Base-by-base conservation (phyloP, 345 rosid species). In the Euphorbia lathyris region DNA sequence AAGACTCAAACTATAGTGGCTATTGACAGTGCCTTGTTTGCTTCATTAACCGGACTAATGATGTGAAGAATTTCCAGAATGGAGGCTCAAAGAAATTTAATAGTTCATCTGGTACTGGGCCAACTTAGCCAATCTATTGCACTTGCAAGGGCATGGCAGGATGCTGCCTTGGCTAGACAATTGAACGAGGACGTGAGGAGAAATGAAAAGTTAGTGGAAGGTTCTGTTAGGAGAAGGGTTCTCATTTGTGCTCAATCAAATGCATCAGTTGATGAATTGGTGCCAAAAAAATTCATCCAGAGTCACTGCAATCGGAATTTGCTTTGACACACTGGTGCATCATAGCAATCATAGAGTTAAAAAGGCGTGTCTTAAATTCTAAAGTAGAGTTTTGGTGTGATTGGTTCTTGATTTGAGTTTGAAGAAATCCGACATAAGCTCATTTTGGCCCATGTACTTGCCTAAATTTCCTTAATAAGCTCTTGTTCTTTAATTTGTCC, bases 241-340 rank as follows among this genome's bases (percentile, higher is more conserved):
- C 83, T 94, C 62, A 78, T 94, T 66, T 94, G 98, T 75, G 97
- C 98, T 62, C 98, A 94, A 78, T 94, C 98, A 70, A 94, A 94
- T 85, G 98, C 98, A 64, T 97, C 98, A 45, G 98, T 94, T 81
- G 98, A 94, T 81, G 98, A 94, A 78, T 78, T 94, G 78, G 97
- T 94, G 59, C n/a, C n/a, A n/a, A n/a, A n/a, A n/a, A n/a, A n/a
- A n/a, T n/a, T n/a, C n/a, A n/a, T n/a, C n/a, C n/a, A n/a, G n/a
- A n/a, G n/a, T n/a, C n/a, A n/a, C n/a, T n/a, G n/a, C n/a, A n/a
- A n/a, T n/a, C n/a, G n/a, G n/a, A n/a, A n/a, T n/a, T n/a, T n/a
- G n/a, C n/a, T n/a, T 65, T 43, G 9, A 29, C 11, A 23, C 64
- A 29, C 27, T 19, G 7, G 20, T 9, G 25, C 22, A 5, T 34